phyloP scores from a whole-genome alignment of 257 asterid species.

The Striga asiatica region DNA sequence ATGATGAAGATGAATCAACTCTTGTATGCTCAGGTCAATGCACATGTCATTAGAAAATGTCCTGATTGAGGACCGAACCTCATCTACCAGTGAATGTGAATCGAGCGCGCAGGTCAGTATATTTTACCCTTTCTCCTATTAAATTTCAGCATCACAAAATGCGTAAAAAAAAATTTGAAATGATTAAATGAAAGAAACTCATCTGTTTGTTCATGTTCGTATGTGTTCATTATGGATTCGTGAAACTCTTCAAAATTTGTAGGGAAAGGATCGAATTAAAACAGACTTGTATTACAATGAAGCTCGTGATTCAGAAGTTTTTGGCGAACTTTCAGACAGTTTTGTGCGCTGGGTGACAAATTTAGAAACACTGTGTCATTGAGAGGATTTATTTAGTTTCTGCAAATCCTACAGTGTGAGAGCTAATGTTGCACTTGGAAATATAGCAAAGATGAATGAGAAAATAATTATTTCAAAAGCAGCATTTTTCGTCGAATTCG shows the following conservation, averaged over 20 bases:
- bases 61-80: constrained; percentile 36
- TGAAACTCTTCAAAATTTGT: constrained; percentile 14
- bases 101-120: constrained; percentile 55
- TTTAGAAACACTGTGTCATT: constrained; percentile 49
- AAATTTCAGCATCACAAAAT: no score
- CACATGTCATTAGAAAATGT: constrained; percentile 63
- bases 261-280: constrained; percentile 39
- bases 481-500: no score
- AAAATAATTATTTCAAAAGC: no score
- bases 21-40: constrained; percentile 46
- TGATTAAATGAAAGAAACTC: no score
- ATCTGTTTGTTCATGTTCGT: no score
- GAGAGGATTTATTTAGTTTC: constrained; percentile 14
- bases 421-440: neutral
- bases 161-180: no score
- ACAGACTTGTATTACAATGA: no score
- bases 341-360: constrained; percentile 51
- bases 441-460: neutral
- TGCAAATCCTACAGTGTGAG: neutral
- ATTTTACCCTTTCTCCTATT: no score
- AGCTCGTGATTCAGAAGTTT: constrained; percentile 40
- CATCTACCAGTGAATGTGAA: constrained; percentile 67
- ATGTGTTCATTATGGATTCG: no score
- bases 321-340: constrained; percentile 48
- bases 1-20: constrained; percentile 12